Evolutionary conservation across 139 green algal genomes (phyloP).

Genomic region (Picochlorum sp.): DNA sequence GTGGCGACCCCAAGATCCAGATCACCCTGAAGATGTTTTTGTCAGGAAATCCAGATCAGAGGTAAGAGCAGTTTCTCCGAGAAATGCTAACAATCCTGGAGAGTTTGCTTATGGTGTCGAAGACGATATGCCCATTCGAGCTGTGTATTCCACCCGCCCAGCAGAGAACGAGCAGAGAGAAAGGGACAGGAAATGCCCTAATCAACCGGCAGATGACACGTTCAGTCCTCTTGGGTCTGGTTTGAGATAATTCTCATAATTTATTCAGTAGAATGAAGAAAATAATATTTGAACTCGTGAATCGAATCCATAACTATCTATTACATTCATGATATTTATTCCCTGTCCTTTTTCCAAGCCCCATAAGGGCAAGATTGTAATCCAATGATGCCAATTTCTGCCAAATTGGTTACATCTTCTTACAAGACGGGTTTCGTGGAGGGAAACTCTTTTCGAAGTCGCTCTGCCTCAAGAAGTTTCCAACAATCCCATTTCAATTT

Average conservation of each 20-base stretch:
- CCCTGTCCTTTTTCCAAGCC: too few relatives aligned
- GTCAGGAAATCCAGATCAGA: background rate
- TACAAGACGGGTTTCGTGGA: constrained; percentile 32
- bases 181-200: too few relatives aligned
- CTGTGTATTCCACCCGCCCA: background rate
- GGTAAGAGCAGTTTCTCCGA: background rate
- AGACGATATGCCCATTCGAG: background rate
- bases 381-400: too few relatives aligned
- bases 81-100: background rate
- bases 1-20: constrained; percentile 2
- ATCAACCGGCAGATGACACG: too few relatives aligned
- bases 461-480: constrained; percentile 20
- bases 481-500: constrained; percentile 54
- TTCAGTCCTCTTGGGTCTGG: background rate
- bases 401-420: too few relatives aligned
- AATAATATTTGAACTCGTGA: too few relatives aligned
- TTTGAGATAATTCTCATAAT: background rate
- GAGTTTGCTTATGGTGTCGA: background rate
- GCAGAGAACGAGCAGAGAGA: too few relatives aligned
- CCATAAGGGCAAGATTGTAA: too few relatives aligned
- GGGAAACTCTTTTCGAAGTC: constrained; percentile 34
- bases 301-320: too few relatives aligned
- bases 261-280: background rate
- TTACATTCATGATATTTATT: too few relatives aligned
- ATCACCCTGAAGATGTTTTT: constrained; percentile 7